These are phyloP conservation scores for Fusarium keratoplasticum DNA, from an alignment of 2,329 filamentous ascomycete genomes.

Conservation along the genomic window DNA sequence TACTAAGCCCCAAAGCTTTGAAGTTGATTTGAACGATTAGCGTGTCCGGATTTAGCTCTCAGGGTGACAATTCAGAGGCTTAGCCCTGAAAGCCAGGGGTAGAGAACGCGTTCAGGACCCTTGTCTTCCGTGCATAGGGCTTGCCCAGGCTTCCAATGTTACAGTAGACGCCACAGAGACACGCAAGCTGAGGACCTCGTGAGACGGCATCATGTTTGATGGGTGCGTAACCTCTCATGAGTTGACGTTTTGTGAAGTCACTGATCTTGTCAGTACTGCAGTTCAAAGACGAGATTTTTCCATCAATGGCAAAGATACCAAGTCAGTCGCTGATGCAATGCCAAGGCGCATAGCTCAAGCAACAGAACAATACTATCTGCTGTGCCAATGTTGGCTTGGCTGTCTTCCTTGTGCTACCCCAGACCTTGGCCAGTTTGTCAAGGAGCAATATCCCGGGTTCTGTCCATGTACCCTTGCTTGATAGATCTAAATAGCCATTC, in stretches of 20 bases:
- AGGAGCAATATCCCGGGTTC: not conserved
- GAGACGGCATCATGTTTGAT: not conserved
- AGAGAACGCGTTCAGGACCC: not conserved
- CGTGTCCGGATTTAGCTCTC: conserved; percentile 20
- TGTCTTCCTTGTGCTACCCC: not conserved
- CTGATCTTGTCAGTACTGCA: not conserved
- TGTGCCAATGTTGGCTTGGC: not conserved
- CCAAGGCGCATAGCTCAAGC: not conserved
- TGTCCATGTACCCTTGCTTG: not conserved
- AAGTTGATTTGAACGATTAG: conserved; percentile 8
- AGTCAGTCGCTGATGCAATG: not conserved
- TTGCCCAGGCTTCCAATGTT: not conserved
- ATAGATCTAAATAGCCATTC: not conserved
- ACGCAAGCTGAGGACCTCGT: not conserved
- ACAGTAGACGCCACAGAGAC: not conserved
- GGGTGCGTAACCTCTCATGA: not conserved
- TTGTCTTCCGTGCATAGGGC: not conserved
- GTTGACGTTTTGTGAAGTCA: not conserved
- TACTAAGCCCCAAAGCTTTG: conserved; percentile 22
- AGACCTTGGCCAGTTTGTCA: not conserved
- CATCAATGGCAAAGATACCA: not conserved
- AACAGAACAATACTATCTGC: not conserved
- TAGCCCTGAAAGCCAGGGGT: not conserved
- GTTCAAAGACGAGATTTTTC: not conserved
- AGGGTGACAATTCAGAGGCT: not conserved